phyloP scores from a whole-genome alignment of 2,329 filamentous ascomycete genomes.

The Sarocladium oryzae region DNA sequence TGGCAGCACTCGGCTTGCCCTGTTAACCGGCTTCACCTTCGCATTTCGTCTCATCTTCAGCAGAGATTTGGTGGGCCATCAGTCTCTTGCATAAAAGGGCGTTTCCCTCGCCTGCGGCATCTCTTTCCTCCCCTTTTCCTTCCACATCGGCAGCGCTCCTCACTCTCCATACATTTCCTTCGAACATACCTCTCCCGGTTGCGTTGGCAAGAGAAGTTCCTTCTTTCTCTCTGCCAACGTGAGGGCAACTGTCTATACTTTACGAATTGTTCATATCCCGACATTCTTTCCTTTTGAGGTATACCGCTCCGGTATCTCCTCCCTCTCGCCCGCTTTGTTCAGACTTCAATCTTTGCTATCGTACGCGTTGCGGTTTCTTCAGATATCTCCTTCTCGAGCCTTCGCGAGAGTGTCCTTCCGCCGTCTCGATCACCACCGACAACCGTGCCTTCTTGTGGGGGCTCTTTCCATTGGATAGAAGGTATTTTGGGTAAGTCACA shows the following conservation, averaged over 20 bases:
- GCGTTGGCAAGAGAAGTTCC: not conserved
- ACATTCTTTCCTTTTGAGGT: slow-evolving; percentile 1
- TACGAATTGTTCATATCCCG: slow-evolving; percentile 6
- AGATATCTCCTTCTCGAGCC: not conserved
- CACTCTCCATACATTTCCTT: not conserved
- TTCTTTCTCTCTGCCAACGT: not conserved
- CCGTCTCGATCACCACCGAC: slow-evolving; percentile 10
- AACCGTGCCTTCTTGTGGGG: slow-evolving; percentile 1
- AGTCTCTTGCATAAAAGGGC: not conserved
- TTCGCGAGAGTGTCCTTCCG: slow-evolving; percentile 14
- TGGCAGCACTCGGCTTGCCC: not conserved
- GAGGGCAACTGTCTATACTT: not conserved
- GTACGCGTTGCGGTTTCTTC: not conserved
- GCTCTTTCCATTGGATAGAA: slow-evolving; percentile 12
- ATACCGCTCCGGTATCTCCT: slow-evolving; percentile 12
- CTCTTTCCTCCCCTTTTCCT: not conserved
- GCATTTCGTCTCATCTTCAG: not conserved
- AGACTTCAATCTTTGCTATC: slow-evolving; percentile 1
- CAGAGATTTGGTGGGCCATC: not conserved
- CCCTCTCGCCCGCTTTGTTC: slow-evolving; percentile 16
- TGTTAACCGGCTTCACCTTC: not conserved
- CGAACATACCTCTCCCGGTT: not conserved
- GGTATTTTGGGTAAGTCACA: slow-evolving; percentile 13
- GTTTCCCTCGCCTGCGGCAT: no score
- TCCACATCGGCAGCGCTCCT: not conserved